Evolutionary conservation across 2,329 filamentous ascomycete genomes (phyloP), one percentile per base, ranked within the genome.

Genomic region (Harringtonia aguacate): DNA sequence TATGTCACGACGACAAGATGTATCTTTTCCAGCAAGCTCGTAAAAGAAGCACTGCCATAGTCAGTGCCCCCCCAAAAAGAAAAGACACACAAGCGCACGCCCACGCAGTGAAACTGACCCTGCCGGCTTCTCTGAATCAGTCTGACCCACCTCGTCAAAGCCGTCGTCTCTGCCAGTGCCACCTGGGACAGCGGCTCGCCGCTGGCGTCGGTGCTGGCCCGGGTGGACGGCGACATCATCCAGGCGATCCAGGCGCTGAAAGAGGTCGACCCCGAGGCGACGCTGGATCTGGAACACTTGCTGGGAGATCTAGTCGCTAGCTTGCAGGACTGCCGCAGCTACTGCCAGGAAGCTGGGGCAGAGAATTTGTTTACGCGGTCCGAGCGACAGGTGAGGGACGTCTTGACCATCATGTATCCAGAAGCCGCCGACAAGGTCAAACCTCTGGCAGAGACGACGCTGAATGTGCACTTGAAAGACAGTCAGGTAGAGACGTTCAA

Each of bases 241-340:
- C 62, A 65, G 43, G 58, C 61, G 8, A 51, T 62, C 17, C 59
- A 64, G 39, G 59, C 62, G 2, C 49, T 64, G n/a, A 64, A 63
- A 36, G 61, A 65, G 37, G 51, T 52, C 3, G 50, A 46, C 3
- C 53, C 56, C 3, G 41, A 51, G 3, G 37, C 48, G 2, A 49
- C 37, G 3, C 30, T 46, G 9, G 44, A 49, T 0, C 53, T 63
- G 2, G 39, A 55, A 22, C 29, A 28, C 3, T 27, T 44, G 0
- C 52, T 61, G 1, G 22, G 44, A 2, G 39, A 42, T 1, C 50
- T 64, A 0, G 36, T 54, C 9, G 20, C 37, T 4, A 49, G 50
- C 10, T 28, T 64, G 3, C 29, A 46, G 3, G 30, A 34, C 4
- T 61, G 57, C 44, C 44, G 40, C 6, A n/a, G 15, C 0, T 60